A percentile compares a stretch with the other conserved stretches of the same genome.
phyloP scores from a whole-genome alignment of 225 moss, liverwort and hornwort genomes.

The Neckera pumila region DNA sequence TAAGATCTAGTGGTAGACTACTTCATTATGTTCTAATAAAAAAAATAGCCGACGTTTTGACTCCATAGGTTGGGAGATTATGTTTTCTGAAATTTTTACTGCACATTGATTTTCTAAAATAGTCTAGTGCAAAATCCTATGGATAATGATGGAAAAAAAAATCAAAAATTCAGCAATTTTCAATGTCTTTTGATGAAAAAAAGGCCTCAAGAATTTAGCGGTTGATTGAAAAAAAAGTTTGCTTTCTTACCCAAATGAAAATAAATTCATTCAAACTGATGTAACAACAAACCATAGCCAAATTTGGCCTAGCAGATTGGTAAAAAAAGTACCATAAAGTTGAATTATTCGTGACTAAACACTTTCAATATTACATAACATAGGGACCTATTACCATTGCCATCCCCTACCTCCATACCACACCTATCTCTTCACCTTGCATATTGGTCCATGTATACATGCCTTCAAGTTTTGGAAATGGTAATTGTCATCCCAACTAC shows the following conservation, averaged over 20 bases:
- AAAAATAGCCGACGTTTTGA: too few species aligned
- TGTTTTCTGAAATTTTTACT: too few species aligned
- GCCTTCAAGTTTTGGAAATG: not conserved
- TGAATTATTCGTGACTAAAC: fast-evolving
- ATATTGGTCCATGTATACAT: too few species aligned
- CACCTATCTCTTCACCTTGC: not conserved
- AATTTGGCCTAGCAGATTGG: fast-evolving
- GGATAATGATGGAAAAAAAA: too few species aligned
- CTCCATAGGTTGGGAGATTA: too few species aligned
- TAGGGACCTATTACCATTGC: not conserved
- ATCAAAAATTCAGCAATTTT: too few species aligned
- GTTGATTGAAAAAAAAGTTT: not conserved
- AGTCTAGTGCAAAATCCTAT: too few species aligned
- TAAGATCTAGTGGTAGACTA: too few species aligned
- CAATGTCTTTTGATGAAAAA: too few species aligned
- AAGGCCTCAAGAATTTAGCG: fast-evolving
- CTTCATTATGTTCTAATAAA: too few species aligned
- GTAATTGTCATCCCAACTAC: not conserved
- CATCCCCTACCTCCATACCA: not conserved
- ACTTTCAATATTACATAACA: not conserved
- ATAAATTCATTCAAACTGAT: not conserved
- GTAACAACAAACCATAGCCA: too few species aligned
- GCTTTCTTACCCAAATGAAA: not conserved
- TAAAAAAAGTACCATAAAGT: fast-evolving
- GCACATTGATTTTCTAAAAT: too few species aligned